Conservation (phyloP, 202 grass and related monocot genomes). For the Hordeum pubiflorum region DNA sequence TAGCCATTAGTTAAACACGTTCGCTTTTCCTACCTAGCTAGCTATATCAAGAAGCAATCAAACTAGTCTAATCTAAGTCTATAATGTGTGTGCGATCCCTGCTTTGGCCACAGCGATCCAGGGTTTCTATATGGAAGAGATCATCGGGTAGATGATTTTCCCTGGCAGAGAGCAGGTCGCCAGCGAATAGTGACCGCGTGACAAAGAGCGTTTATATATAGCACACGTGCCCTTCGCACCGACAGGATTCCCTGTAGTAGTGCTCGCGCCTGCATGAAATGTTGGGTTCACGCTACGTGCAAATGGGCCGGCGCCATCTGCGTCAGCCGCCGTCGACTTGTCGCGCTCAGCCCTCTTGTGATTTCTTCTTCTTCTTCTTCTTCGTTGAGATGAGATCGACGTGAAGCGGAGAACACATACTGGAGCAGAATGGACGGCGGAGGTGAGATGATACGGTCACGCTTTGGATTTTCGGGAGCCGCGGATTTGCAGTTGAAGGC, state of each 20-base stretch:
- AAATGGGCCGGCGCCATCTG: background rate
- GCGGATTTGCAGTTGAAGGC: too few relatives aligned
- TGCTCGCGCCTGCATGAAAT: conserved; percentile 14
- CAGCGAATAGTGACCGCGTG: conserved; percentile 6
- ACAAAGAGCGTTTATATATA: background rate
- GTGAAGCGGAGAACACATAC: too few relatives aligned
- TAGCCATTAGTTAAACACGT: background rate
- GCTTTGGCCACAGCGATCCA: background rate
- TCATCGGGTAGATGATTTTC: conserved; percentile 27
- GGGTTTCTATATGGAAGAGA: background rate
- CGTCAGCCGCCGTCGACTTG: background rate
- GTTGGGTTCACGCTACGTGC: background rate
- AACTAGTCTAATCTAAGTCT: background rate
- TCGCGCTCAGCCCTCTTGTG: background rate
- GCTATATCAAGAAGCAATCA: background rate
- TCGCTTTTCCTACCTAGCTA: background rate
- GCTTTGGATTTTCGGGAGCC: too few relatives aligned
- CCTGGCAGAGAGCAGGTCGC: conserved; percentile 25
- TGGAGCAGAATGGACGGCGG: too few relatives aligned
- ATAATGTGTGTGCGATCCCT: background rate
- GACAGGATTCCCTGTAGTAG: conserved; percentile 14
- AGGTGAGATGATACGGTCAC: too few relatives aligned
- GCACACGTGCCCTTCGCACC: conserved; percentile 22
- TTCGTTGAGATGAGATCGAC: too few relatives aligned
- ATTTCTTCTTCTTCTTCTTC: background rate